Evolutionary conservation across 805 yeast genomes (phyloP).

Genomic region (Yamadazyma olivae): DNA sequence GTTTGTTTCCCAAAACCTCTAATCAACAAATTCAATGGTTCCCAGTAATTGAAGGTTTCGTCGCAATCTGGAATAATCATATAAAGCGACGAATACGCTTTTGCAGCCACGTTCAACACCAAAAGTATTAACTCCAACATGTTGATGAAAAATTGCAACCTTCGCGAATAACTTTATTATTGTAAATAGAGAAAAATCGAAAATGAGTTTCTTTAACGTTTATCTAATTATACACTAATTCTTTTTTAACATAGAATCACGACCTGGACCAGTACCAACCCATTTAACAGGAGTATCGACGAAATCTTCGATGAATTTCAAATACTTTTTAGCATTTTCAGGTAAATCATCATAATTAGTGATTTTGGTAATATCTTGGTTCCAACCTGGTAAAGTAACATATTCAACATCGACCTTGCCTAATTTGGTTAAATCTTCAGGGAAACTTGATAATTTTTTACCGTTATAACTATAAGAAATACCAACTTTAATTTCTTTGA

Average conservation of each 20-base stretch:
- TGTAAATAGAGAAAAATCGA: not conserved
- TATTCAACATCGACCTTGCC: slow-evolving; percentile 92
- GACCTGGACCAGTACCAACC: slow-evolving; percentile 99
- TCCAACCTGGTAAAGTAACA: slow-evolving; percentile 93
- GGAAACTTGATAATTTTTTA: slow-evolving; percentile 73
- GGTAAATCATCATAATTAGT: slow-evolving; percentile 78
- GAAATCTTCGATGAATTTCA: slow-evolving; percentile 81
- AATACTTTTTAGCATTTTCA: slow-evolving; percentile 78
- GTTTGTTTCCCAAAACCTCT: slow-evolving; percentile 90
- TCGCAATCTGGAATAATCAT: slow-evolving; percentile 89
- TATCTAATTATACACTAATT: too few relatives aligned
- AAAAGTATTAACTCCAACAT: not conserved
- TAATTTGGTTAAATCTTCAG: slow-evolving; percentile 81
- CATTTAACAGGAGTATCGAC: slow-evolving; percentile 84
- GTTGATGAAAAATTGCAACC: not conserved
- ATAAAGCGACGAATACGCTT: slow-evolving; percentile 42
- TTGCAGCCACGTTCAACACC: slow-evolving; percentile 8
- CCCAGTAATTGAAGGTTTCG: slow-evolving; percentile 92
- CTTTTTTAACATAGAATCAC: slow-evolving; percentile 85
- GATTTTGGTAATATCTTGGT: slow-evolving; percentile 72
- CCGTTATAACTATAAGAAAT: slow-evolving; percentile 81
- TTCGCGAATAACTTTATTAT: not conserved
- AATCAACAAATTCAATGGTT: slow-evolving; percentile 75
- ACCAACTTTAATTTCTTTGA: slow-evolving; percentile 86
- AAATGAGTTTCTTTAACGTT: too few relatives aligned